Conservation (phyloP, 176 grass and related monocot genomes). For the Themeda triandra region DNA sequence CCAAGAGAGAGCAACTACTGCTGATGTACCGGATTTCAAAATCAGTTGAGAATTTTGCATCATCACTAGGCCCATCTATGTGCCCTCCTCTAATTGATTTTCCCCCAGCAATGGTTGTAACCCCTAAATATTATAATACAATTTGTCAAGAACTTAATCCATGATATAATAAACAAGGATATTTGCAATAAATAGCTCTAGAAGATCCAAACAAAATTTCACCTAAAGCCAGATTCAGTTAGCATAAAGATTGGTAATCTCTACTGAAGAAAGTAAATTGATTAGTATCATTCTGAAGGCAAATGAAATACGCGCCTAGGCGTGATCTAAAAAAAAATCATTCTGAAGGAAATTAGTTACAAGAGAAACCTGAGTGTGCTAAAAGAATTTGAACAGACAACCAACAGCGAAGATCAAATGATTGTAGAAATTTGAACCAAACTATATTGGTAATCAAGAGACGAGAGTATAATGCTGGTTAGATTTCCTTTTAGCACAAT, state of each 20-base stretch:
- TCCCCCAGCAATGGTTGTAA: slow-evolving; percentile 94
- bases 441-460: background rate
- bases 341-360: background rate
- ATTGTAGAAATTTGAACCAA: background rate
- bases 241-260: background rate
- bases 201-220: background rate
- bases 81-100: slow-evolving; percentile 80
- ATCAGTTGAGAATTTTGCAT: slow-evolving; percentile 96
- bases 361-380: background rate
- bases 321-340: no score
- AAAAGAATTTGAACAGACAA: background rate
- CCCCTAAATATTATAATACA: slow-evolving; percentile 46
- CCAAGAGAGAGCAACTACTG: slow-evolving; percentile 87
- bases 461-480: background rate
- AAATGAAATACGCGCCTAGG: no score
- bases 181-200: background rate
- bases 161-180: background rate
- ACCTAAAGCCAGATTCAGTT: slow-evolving; percentile 2
- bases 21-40: slow-evolving; percentile 84
- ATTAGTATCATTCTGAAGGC: background rate
- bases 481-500: background rate
- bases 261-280: background rate
- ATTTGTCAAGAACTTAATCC: slow-evolving; percentile 11
- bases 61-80: slow-evolving; percentile 76
- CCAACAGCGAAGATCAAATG: background rate